phyloP scores from a whole-genome alignment of 2,329 filamentous ascomycete genomes.

The Cyclaneusma minus region DNA sequence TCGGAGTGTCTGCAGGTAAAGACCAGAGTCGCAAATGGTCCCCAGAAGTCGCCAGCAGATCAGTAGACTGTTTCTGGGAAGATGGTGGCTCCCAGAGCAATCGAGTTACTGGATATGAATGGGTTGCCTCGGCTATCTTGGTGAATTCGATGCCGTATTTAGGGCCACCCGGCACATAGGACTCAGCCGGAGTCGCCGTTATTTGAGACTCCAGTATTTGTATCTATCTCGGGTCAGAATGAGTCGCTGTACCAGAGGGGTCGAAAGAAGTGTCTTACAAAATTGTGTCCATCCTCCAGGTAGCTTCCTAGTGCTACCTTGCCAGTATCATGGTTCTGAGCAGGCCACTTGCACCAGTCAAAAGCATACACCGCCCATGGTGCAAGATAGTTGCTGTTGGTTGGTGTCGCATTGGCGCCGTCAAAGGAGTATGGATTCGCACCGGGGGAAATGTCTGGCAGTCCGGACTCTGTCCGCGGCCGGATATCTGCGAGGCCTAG shows the following conservation, averaged over 20 bases:
- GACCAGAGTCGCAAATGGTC: conserved; percentile 93
- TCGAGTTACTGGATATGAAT: conserved; percentile 92
- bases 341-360: conserved; percentile 98
- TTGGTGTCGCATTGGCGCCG: conserved; percentile 43
- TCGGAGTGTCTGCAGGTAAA: conserved; percentile 53
- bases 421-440: conserved; percentile 45
- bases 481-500: conserved; percentile 85
- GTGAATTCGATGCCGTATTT: conserved; percentile 76
- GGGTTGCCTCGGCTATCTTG: conserved; percentile 89
- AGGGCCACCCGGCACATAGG: conserved; percentile 52
- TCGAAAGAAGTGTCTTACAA: conserved; percentile 37
- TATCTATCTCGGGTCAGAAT: conserved; percentile 40
- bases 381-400: conserved; percentile 85
- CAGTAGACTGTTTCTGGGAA: conserved; percentile 86
- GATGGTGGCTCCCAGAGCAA: conserved; percentile 94
- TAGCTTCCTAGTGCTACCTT: conserved; percentile 95
- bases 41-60: conserved; percentile 85
- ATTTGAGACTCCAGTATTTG: conserved; percentile 91
- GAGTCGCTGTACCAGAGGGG: background rate
- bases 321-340: conserved; percentile 64
- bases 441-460: conserved; percentile 56
- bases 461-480: conserved; percentile 66
- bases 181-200: conserved; percentile 50
- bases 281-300: conserved; percentile 95
- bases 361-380: conserved; percentile 95